Base-by-base conservation (phyloP, 495 filamentous ascomycete species). In the Darksidea phi region DNA sequence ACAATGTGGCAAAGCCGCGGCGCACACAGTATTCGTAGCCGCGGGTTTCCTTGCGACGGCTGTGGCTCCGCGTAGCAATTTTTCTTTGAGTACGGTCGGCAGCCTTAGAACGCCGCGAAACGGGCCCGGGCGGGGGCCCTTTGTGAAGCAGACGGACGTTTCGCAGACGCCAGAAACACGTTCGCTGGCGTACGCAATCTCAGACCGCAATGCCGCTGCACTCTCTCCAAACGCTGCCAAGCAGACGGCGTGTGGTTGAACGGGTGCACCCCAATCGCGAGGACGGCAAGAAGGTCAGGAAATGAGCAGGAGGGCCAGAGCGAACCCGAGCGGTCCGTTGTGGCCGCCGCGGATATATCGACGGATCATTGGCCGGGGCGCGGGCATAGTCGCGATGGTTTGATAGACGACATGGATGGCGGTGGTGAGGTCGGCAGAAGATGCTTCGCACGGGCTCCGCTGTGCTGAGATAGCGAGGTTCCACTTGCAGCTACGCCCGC, bases 271-370 rank as follows among this genome's bases (percentile, higher is more conserved):
- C 52, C 51, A 63, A 43, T 42, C 10, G 13, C 59, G 58, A 34
- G 48, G 32, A 43, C 43, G 43, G 41, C 24, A n/a, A 57, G 6
- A 20, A 47, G 0, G 34, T 15, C 23, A 32, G 41, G 61, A 64
- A 64, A 64, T 64, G 61, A 64, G 61, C 54, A 59, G 60, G 60
- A 63, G 37, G 36, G 36, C 46, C 34, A 57, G 28, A 53, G 36
- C 61, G 61, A 52, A 47, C 36, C 47, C 54, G 48, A 58, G 25
- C 13, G 15, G 15, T 50, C 54, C 38, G 46, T 45, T 54, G 17
- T 54, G 53, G 53, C 61, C 61, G 54, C 61, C 61, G 61, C 61
- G 61, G 61, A 55, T 64, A 64, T 64, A 59, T 64, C 49, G 48
- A 54, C 61, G 59, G 45, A 49, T 67, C 59, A 57, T 61, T 67